Percentiles rank a stretch among this genome's conserved stretches.
phyloP scores from a whole-genome alignment of 1,139 yeast genomes.

The Suhomyces wounanorum region DNA sequence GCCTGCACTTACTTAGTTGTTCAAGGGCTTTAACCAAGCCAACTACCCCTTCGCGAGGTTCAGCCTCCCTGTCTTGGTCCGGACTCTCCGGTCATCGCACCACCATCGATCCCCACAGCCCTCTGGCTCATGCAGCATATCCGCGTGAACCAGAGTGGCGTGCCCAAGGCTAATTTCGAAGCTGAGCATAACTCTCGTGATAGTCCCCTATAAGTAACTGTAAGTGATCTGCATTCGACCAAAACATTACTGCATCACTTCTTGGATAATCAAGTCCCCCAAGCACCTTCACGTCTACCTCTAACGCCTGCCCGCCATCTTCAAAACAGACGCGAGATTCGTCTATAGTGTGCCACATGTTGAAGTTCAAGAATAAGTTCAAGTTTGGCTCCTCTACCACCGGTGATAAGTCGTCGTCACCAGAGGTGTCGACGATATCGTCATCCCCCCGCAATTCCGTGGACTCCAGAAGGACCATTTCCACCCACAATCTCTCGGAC shows the following conservation, averaged over 20 bases:
- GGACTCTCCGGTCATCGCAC: background rate
- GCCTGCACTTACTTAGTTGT: too few relatives aligned
- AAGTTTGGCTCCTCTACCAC: slow-evolving; percentile 40
- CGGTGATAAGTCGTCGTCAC: slow-evolving; percentile 21
- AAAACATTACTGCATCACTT: background rate
- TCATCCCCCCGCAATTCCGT: slow-evolving; percentile 27
- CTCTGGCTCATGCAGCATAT: background rate
- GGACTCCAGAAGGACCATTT: slow-evolving; percentile 31
- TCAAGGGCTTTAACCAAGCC: background rate
- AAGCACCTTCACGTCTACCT: background rate
- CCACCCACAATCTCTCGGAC: slow-evolving; percentile 27
- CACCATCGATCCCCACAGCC: background rate
- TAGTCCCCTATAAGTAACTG: slow-evolving; percentile 4
- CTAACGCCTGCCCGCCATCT: background rate
- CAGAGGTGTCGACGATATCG: slow-evolving; percentile 15
- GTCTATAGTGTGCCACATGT: slow-evolving; percentile 25
- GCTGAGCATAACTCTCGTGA: slow-evolving; percentile 3
- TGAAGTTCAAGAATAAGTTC: slow-evolving; percentile 50
- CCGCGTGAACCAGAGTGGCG: slow-evolving; percentile 1
- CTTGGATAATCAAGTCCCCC: background rate
- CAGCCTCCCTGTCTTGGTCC: background rate
- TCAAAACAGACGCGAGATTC: background rate
- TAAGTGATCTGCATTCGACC: background rate
- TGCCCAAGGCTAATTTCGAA: background rate
- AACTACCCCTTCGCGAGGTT: background rate